Base-by-base conservation (phyloP, 2,329 filamentous ascomycete genomes). In the Aureobasidium vineae region DNA sequence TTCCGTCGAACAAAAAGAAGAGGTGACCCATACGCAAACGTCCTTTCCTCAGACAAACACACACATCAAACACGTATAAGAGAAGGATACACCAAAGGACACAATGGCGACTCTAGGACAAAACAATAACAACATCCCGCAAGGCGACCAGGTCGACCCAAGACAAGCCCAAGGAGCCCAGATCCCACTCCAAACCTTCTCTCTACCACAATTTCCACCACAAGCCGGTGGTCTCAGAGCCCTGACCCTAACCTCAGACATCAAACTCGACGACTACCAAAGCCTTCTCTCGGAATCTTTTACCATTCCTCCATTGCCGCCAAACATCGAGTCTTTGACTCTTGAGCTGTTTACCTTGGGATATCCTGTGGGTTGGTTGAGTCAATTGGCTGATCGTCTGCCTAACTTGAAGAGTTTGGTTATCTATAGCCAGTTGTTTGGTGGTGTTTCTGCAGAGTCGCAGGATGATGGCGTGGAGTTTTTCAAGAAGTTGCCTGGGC, bases 341-440 rank as follows among this genome's bases (percentile, higher is more conserved):
- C 77, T 83, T 49, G 81, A 83, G 69, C 75, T 82, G 33, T 83
- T 83, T 75, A 76, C 76, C 15, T 73, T 82, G 6, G 81, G 81
- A 40, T 83, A 81, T 70, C 79, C 76, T 8, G 75, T 77, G 0
- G 77, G 76, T 13, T 83, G 81, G 70, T 73, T 83, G 16, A 75
- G 71, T 10, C 70, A 73, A 1, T 72, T 83, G 5, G 76, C 77
- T 6, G 71, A 75, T n/a, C 70, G 74, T 3, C 70, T 83, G 1
- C 77, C 77, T 3, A 77, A 79, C 19, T 68, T 82, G 31, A 79
- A 77, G 67, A 76, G 73, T 52, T 69, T 83, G 23, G 81, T 81
- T 0, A 69, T 82, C 1, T 83, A 81, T 70, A 77, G 74, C 47
- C 80, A 82, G 68, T 72, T 82, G 1, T 76, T 83, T 36, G 78